A percentile compares a stretch with the other conserved stretches of the same genome.
phyloP scores from a whole-genome alignment of 495 filamentous ascomycete species.

The Cryomyces minteri region DNA sequence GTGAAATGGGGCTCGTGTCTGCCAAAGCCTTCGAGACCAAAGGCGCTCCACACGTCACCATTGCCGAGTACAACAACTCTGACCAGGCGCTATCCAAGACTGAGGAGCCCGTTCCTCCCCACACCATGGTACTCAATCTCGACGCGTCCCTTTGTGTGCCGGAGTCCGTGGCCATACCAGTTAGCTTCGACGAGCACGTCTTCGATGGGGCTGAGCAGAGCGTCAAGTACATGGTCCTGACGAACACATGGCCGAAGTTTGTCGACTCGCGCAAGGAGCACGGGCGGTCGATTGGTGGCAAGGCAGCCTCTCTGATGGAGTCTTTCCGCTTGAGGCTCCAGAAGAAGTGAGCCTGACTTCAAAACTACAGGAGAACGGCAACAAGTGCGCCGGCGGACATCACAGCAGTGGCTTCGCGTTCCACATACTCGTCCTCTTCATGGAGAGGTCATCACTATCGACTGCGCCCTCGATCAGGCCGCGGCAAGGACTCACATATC shows the following conservation, averaged over 20 bases:
- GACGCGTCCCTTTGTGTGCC: neutral
- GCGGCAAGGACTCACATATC: too few relatives aligned
- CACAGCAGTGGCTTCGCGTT: too few relatives aligned
- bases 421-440: too few relatives aligned
- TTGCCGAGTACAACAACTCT: neutral
- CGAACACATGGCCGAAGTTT: constrained; percentile 16
- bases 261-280: neutral
- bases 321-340: too few relatives aligned
- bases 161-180: constrained; percentile 1
- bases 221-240: constrained; percentile 18
- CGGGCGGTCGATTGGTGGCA: too few relatives aligned
- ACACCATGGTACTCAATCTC: neutral
- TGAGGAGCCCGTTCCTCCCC: neutral
- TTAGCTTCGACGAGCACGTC: constrained; percentile 8
- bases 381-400: too few relatives aligned
- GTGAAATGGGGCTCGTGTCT: neutral
- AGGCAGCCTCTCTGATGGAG: too few relatives aligned
- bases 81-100: neutral
- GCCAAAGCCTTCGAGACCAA: neutral
- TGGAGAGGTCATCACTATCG: too few relatives aligned
- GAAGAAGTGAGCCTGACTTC: too few relatives aligned
- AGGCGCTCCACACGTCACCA: neutral
- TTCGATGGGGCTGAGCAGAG: constrained; percentile 15
- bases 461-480: too few relatives aligned
- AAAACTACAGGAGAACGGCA: too few relatives aligned